Conservation (phyloP, 2,329 filamentous ascomycete genomes). For the Lasiodiplodia theobromae region DNA sequence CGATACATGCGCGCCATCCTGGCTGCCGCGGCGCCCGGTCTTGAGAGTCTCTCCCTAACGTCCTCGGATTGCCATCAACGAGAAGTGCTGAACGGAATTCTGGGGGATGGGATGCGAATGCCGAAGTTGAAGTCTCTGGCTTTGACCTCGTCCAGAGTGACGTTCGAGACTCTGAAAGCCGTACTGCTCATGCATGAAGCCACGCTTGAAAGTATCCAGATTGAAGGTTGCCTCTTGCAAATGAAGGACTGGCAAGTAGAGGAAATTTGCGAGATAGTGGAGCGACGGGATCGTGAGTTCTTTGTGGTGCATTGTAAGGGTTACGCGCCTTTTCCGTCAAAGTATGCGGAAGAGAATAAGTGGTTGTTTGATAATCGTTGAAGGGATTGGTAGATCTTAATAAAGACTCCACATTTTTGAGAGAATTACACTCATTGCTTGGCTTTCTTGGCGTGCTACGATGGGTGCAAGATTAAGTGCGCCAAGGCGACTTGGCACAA, state of each 20-base stretch:
- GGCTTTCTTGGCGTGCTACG: no score
- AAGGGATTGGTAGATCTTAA: no score
- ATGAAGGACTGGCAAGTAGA: background rate
- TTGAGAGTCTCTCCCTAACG: background rate
- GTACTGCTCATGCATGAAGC: background rate
- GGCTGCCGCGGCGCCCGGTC: background rate
- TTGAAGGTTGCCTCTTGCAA: background rate
- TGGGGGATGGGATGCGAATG: background rate
- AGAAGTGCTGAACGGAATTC: background rate
- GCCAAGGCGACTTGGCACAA: no score
- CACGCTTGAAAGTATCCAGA: background rate
- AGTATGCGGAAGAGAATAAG: no score
- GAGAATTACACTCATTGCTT: no score
- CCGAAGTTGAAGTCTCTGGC: background rate
- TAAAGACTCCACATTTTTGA: no score
- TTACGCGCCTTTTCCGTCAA: no score
- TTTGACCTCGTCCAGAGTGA: background rate
- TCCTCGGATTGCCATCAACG: background rate
- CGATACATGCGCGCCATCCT: background rate
- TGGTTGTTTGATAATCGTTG: no score
- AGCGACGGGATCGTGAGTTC: background rate
- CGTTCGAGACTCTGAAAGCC: background rate
- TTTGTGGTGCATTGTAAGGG: background rate
- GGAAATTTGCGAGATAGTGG: background rate
- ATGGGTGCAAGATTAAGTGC: no score